phyloP scores from a whole-genome alignment of 2,329 filamentous ascomycete genomes.

The Elsinoe perseae region DNA sequence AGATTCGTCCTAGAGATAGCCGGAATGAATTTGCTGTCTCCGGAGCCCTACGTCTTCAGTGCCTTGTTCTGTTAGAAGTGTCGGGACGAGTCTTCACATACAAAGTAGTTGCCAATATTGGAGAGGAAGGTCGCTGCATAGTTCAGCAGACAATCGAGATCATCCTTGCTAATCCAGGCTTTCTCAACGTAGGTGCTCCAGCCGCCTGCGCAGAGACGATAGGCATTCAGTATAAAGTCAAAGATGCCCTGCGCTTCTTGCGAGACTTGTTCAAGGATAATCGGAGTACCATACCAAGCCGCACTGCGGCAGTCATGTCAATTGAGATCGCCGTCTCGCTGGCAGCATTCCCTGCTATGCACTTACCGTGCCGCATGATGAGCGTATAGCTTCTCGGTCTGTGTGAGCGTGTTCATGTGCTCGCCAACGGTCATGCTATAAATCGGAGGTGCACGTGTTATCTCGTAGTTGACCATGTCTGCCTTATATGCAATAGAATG shows the following conservation, averaged over 20 bases:
- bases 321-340: conserved; percentile 53
- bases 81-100: not conserved
- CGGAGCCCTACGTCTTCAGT: conserved; percentile 33
- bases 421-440: not conserved
- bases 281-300: conserved; percentile 42
- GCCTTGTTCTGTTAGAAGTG: not conserved
- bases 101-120: conserved; percentile 46
- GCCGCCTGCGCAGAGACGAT: conserved; percentile 35
- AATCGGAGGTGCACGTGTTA: not conserved
- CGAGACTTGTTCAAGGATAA: conserved; percentile 47
- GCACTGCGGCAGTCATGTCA: conserved; percentile 67
- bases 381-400: not conserved
- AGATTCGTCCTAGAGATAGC: conserved; percentile 37
- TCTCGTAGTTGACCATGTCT: not conserved
- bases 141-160: conserved; percentile 34
- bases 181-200: conserved; percentile 22
- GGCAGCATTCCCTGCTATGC: not conserved
- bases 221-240: conserved; percentile 46
- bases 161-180: conserved; percentile 35
- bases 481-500: too few relatives aligned
- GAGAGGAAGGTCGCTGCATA: conserved; percentile 44
- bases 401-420: not conserved
- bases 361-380: conserved; percentile 1
- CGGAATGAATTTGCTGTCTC: conserved; percentile 45
- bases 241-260: conserved; percentile 46